phyloP scores from a whole-genome alignment of 2,329 filamentous ascomycete genomes.

The Fusarium albosuccineum region DNA sequence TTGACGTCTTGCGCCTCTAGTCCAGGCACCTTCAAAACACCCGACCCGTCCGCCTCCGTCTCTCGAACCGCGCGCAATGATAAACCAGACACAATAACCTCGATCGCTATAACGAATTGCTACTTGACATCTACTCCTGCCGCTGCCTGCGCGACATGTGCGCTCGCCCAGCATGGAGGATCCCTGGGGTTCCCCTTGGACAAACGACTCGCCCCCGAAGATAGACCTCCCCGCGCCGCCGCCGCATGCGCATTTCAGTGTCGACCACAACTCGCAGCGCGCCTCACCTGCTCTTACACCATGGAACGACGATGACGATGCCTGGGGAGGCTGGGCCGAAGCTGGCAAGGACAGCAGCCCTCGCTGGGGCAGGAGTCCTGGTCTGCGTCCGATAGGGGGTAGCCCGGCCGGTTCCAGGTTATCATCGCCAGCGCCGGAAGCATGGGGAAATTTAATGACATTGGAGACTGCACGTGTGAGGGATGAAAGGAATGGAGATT shows the following conservation, averaged over 20 bases:
- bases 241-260: conserved; percentile 49
- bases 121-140: conserved; percentile 11
- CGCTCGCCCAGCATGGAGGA: conserved; percentile 66
- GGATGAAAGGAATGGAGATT: conserved; percentile 46
- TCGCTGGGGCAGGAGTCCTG: conserved; percentile 51
- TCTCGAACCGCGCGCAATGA: conserved; percentile 36
- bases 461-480: conserved; percentile 29
- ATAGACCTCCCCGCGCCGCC: conserved; percentile 52
- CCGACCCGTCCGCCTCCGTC: conserved; percentile 19
- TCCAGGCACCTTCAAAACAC: conserved; percentile 29
- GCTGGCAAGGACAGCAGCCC: conserved; percentile 43
- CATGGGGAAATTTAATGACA: conserved; percentile 44
- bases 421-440: conserved; percentile 46
- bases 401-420: conserved; percentile 44
- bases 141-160: conserved; percentile 50
- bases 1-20: conserved; percentile 28
- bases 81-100: conserved; percentile 33
- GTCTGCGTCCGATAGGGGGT: conserved; percentile 46
- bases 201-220: conserved; percentile 54
- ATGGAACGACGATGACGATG: conserved; percentile 52
- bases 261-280: conserved; percentile 44
- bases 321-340: conserved; percentile 56
- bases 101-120: background rate
- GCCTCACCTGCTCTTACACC: conserved; percentile 43
- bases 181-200: conserved; percentile 74